These are phyloP conservation scores for Kodamaea kakaduensis DNA, from an alignment of 805 yeast genomes.

Conservation along the genomic window DNA sequence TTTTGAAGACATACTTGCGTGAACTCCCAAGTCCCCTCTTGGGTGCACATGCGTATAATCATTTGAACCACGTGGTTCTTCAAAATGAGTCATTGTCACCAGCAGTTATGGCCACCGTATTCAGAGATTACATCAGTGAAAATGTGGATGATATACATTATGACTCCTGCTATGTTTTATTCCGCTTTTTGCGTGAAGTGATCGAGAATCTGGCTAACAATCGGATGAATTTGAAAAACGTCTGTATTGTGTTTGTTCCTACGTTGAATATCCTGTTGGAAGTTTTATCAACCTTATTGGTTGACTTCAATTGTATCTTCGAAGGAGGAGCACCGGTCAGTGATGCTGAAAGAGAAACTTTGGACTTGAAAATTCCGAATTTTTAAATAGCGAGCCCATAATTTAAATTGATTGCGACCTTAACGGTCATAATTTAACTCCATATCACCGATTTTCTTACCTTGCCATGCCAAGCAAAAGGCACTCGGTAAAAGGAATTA, in stretches of 20 bases:
- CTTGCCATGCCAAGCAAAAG: too few relatives aligned
- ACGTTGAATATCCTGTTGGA: constrained; percentile 67
- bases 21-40: constrained; percentile 70
- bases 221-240: constrained; percentile 80
- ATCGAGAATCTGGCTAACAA: constrained; percentile 57
- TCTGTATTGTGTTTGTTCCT: constrained; percentile 78
- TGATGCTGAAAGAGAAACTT: constrained; percentile 41
- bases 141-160: constrained; percentile 53
- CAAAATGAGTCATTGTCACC: constrained; percentile 13
- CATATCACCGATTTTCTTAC: too few relatives aligned
- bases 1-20: constrained; percentile 77
- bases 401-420: too few relatives aligned
- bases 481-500: too few relatives aligned
- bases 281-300: constrained; percentile 54
- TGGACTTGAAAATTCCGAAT: constrained; percentile 53
- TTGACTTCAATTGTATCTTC: constrained; percentile 60
- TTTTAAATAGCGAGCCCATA: constrained; percentile 19
- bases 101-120: constrained; percentile 23
- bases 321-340: constrained; percentile 45
- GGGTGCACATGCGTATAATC: constrained; percentile 44
- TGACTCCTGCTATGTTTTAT: constrained; percentile 60
- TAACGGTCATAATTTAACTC: too few relatives aligned
- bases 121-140: constrained; percentile 31
- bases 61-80: constrained; percentile 23
- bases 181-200: constrained; percentile 63